Conservation (phyloP, 805 yeast species). For the Yarrowia alimentaria region DNA sequence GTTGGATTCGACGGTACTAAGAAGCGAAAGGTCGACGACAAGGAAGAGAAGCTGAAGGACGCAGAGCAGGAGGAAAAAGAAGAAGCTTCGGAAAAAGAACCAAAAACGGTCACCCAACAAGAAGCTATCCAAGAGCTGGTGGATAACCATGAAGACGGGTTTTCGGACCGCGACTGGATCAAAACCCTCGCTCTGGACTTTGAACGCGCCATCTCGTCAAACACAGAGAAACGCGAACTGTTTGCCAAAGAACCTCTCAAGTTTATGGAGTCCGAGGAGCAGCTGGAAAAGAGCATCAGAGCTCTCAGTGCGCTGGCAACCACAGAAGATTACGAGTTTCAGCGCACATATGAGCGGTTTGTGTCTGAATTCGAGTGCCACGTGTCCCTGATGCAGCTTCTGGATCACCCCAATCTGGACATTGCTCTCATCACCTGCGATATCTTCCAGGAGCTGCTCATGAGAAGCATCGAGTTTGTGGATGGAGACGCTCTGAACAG, state of each 20-base stretch:
- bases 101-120: not conserved
- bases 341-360: not conserved
- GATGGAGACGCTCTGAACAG: not conserved
- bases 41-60: not conserved
- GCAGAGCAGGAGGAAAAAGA: not conserved
- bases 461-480: not conserved
- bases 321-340: not conserved
- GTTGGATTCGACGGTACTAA: conserved; percentile 7
- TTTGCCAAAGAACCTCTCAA: conserved; percentile 33
- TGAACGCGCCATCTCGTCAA: conserved; percentile 34
- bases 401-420: conserved; percentile 22
- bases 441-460: conserved; percentile 7
- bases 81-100: not conserved
- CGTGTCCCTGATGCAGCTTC: conserved; percentile 5
- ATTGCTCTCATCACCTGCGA: conserved; percentile 15
- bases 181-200: conserved; percentile 33
- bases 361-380: not conserved
- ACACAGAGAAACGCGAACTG: conserved; percentile 31
- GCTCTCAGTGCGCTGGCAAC: conserved; percentile 28
- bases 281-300: conserved; percentile 31
- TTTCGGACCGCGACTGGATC: conserved; percentile 1
- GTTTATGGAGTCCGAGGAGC: conserved; percentile 34
- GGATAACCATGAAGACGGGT: conserved; percentile 6
- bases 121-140: conserved; percentile 1
- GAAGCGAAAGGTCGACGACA: not conserved